Conservation (phyloP, 1,139 yeast species). For the Pichia sp. region DNA sequence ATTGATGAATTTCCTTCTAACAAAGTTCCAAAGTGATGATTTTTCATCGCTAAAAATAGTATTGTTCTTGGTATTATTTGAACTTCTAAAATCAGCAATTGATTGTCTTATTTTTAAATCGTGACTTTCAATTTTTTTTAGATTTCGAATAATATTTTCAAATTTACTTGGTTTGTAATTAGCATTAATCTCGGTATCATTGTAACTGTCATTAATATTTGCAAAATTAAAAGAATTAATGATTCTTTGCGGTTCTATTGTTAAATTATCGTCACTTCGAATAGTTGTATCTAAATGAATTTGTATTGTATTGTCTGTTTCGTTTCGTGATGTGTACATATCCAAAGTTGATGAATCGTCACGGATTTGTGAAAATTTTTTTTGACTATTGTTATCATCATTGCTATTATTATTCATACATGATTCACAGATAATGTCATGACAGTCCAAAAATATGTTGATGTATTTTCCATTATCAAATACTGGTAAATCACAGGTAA, state of each 20-base stretch:
- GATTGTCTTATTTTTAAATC: slow-evolving; percentile 16
- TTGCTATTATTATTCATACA: slow-evolving; percentile 32
- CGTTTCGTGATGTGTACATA: background rate
- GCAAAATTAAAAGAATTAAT: background rate
- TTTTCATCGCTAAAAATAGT: background rate
- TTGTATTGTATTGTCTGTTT: slow-evolving; percentile 1
- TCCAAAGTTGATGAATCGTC: slow-evolving; percentile 27
- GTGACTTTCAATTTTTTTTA: slow-evolving; percentile 7
- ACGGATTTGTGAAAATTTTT: background rate
- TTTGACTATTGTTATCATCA: background rate
- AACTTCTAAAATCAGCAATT: slow-evolving; percentile 10
- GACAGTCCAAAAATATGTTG: slow-evolving; percentile 26
- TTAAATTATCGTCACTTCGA: slow-evolving; percentile 5
- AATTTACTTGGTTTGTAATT: background rate
- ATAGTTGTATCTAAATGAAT: slow-evolving; percentile 1
- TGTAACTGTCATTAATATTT: background rate
- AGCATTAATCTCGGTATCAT: background rate
- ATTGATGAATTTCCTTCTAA: background rate
- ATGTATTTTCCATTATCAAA: slow-evolving; percentile 53
- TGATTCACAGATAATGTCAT: slow-evolving; percentile 58
- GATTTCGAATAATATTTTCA: slow-evolving; percentile 5
- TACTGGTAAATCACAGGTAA: slow-evolving; percentile 49
- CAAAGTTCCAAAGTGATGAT: background rate
- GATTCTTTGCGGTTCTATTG: slow-evolving; percentile 1
- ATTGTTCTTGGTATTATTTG: background rate